Conservation (phyloP, 768 basidiomycete genomes). For the Lactifluus subvellereus region DNA sequence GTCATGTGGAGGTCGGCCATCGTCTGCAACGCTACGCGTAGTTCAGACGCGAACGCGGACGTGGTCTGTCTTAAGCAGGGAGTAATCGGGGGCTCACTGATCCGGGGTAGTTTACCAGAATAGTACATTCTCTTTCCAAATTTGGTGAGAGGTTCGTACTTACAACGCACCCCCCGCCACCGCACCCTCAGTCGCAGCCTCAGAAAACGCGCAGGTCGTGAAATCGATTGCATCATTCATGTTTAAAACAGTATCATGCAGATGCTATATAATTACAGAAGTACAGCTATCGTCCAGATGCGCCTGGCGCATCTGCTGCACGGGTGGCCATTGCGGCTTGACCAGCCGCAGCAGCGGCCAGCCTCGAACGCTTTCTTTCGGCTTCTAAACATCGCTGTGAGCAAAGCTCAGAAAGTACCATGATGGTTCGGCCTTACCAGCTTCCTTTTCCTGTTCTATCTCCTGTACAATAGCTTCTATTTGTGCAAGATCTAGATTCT, state of each 20-base stretch:
- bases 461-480: constrained; percentile 89
- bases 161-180: no score
- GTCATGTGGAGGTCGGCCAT: constrained; percentile 8
- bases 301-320: constrained; percentile 36
- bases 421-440: constrained; percentile 45
- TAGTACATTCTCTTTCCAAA: constrained; percentile 12
- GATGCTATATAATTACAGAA: constrained; percentile 15
- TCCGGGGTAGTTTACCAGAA: not conserved
- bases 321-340: constrained; percentile 82
- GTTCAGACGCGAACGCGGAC: constrained; percentile 4
- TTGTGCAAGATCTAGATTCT: constrained; percentile 84
- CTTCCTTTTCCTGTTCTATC: constrained; percentile 97
- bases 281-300: constrained; percentile 30
- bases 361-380: constrained; percentile 83
- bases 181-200: no score
- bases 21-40: not conserved
- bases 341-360: constrained; percentile 87
- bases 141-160: not conserved
- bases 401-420: not conserved
- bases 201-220: not conserved
- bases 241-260: not conserved
- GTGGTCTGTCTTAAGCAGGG: not conserved
- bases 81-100: not conserved
- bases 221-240: no score
- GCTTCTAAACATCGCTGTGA: constrained; percentile 55